Evolutionary conservation across 441 rosid species (phyloP), one percentile per base, ranked within the genome.

Genomic region (Geranium incanum): DNA sequence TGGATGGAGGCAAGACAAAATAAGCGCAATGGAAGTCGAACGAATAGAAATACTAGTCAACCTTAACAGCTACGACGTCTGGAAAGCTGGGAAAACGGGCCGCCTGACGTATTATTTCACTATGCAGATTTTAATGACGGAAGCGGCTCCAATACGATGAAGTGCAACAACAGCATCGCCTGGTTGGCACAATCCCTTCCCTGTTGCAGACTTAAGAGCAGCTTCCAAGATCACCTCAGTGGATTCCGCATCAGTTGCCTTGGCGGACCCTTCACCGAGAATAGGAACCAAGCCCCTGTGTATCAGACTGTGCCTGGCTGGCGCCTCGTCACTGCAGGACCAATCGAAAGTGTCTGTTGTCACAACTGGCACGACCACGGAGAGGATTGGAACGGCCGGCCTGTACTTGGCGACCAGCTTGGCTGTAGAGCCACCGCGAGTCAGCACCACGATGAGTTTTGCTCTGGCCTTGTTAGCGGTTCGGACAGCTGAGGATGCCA

Each of bases 371-470:
- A 94, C 97, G 37, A 94, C 95, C 45, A 88, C 97, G 0, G 98
- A 94, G 67, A 94, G 77, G 48, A 90, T 90, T 0, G 97, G 98
- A 85, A 85, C 83, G 43, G 83, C 92, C 11, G 98, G 97, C 81
- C 97, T 84, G 88, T 94, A 91, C 82, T 94, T 94, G 2, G 98
- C 96, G 77, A 94, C 93, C 77, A 94, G 82, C 70, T 87, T 94
- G 1, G 99, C 99, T 0, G 99, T 92, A 75, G 90, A 88, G 65
- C 99, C 99, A 74, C 98, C 98, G 72, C 97, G 75, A 15, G 98
- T 94, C 21, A 94, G 80, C 43, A 93, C 97, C 82, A 93, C 79
- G 69, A 93, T 93, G 60, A 93, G 86, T 55, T 85, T 71, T 36
- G 96, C 97, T 79, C 73, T 85, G 5, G 91, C 95, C 36, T 89